Percentiles rank a stretch among this genome's conserved stretches.
Conservation (phyloP, 306 rosid species). For the Delonix regia region DNA sequence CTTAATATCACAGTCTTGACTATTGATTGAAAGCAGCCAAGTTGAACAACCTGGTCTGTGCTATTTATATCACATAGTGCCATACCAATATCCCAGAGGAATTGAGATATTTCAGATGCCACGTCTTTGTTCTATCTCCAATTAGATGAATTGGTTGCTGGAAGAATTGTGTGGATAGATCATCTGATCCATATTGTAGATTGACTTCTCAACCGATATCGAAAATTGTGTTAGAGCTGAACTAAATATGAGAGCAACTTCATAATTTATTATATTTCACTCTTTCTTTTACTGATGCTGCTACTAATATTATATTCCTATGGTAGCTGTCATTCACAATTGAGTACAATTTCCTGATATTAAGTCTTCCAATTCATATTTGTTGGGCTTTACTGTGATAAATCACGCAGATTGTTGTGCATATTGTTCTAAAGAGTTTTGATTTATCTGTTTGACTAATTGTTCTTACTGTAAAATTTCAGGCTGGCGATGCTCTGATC, state of each 20-base stretch:
- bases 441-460: conserved; percentile 16
- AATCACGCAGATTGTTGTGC: neutral
- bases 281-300: conserved; percentile 10
- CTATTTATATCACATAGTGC: neutral
- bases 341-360: neutral
- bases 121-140: neutral
- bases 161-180: neutral
- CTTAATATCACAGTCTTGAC: neutral
- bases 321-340: conserved; percentile 10
- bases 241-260: neutral
- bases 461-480: conserved; percentile 36
- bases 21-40: neutral
- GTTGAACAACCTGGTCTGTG: neutral
- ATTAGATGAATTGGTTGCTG: conserved; percentile 10
- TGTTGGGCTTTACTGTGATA: neutral
- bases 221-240: neutral
- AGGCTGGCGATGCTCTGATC: conserved; percentile 99
- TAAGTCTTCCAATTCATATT: neutral
- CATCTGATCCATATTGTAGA: neutral
- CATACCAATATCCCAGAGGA: neutral
- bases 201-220: conserved; percentile 5
- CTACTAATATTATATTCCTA: neutral
- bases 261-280: neutral
- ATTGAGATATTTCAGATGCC: neutral
- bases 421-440: neutral